Conservation (phyloP, 1,284 basidiomycete species). For the Pholiota adiposa region DNA sequence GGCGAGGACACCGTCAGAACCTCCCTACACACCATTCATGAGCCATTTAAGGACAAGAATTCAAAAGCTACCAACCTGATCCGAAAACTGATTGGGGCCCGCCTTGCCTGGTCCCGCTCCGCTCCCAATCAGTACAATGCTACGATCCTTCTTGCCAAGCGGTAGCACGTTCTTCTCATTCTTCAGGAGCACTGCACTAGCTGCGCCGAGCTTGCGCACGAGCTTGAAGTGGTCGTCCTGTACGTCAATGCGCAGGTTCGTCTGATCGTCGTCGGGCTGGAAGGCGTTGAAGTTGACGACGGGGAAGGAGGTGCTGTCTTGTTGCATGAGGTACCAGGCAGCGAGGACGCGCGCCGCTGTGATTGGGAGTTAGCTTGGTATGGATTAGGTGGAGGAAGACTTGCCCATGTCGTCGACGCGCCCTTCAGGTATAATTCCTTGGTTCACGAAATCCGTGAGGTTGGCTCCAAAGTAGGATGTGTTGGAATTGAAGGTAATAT, state of each 20-base stretch:
- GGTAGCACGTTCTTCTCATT: slow-evolving; percentile 73
- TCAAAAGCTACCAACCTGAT: slow-evolving; percentile 47
- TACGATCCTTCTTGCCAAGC: slow-evolving; percentile 53
- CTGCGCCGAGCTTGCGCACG: slow-evolving; percentile 76
- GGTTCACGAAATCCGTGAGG: slow-evolving; percentile 69
- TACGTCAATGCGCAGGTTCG: slow-evolving; percentile 75
- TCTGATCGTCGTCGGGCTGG: slow-evolving; percentile 49
- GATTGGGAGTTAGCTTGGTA: slow-evolving; percentile 33
- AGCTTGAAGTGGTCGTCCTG: slow-evolving; percentile 74
- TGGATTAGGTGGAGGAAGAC: slow-evolving; percentile 21
- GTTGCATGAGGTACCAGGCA: slow-evolving; percentile 50
- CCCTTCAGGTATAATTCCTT: slow-evolving; percentile 66
- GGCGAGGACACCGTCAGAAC: slow-evolving; percentile 72
- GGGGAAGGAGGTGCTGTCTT: slow-evolving; percentile 67
- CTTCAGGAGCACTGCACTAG: slow-evolving; percentile 83
- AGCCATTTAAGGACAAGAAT: not conserved
- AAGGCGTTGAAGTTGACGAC: slow-evolving; percentile 65
- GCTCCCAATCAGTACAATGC: slow-evolving; percentile 64
- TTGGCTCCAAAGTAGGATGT: slow-evolving; percentile 62
- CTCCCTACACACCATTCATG: slow-evolving; percentile 41
- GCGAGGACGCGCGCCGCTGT: slow-evolving; percentile 68
- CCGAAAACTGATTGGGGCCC: slow-evolving; percentile 77
- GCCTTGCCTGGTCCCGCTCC: slow-evolving; percentile 72
- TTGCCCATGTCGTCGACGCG: slow-evolving; percentile 74
- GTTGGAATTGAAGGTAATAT: slow-evolving; percentile 56